phyloP scores from a whole-genome alignment of 139 green algal genomes.

The Spirogloea muscicola region DNA sequence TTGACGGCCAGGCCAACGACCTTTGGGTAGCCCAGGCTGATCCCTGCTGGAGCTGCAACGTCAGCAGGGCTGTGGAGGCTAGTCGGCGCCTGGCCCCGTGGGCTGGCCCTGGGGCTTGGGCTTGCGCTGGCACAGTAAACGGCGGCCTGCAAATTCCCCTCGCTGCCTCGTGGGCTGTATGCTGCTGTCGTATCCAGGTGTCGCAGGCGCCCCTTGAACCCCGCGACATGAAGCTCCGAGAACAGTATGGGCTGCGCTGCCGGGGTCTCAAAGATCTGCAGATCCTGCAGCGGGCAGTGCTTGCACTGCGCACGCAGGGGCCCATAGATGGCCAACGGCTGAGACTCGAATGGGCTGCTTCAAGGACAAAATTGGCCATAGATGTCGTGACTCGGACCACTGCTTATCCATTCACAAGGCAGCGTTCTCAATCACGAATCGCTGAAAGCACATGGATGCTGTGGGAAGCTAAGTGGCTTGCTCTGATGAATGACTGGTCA shows the following conservation, averaged over 20 bases:
- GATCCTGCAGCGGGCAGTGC: constrained; percentile 14
- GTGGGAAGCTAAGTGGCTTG: too few species aligned
- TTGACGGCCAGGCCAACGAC: background rate
- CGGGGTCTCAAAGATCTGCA: constrained; percentile 22
- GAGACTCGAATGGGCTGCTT: too few species aligned
- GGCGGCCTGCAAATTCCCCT: too few species aligned
- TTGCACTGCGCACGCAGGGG: background rate
- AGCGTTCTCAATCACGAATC: too few species aligned
- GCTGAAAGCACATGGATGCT: too few species aligned
- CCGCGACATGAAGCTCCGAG: constrained; percentile 7
- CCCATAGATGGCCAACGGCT: too few species aligned
- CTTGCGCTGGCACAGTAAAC: background rate
- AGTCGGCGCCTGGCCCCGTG: background rate
- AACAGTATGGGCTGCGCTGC: constrained; percentile 36
- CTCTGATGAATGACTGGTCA: too few species aligned
- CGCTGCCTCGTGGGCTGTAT: background rate
- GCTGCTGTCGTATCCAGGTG: background rate
- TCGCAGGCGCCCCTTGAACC: background rate
- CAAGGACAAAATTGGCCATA: too few species aligned
- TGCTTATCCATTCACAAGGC: too few species aligned
- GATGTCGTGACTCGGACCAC: too few species aligned
- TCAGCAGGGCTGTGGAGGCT: background rate
- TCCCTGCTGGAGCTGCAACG: background rate
- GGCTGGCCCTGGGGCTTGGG: background rate
- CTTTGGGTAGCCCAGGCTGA: background rate